Conservation (phyloP, 139 green algal species). For the Micromonas pusilla region DNA sequence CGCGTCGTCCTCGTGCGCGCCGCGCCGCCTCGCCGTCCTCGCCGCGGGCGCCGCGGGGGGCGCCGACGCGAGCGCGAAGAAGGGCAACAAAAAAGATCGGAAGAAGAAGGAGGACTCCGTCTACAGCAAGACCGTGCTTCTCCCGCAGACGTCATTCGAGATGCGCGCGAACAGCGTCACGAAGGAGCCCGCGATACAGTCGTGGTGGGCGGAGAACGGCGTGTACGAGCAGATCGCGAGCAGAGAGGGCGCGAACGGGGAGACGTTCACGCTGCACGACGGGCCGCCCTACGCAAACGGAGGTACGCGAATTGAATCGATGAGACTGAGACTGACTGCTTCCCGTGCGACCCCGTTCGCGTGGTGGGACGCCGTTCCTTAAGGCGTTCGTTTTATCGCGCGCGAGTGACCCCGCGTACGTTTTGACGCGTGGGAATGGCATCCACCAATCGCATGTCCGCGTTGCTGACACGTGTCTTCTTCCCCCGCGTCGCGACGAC, state of each 20-base stretch:
- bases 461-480: too few relatives aligned
- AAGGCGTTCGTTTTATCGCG: too few relatives aligned
- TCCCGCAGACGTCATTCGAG: constrained; percentile 88
- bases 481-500: too few relatives aligned
- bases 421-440: too few relatives aligned
- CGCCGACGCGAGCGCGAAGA: neutral
- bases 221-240: constrained; percentile 65
- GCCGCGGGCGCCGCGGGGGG: neutral
- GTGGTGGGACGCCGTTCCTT: too few relatives aligned
- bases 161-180: constrained; percentile 85
- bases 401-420: too few relatives aligned
- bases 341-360: too few relatives aligned
- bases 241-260: constrained; percentile 10
- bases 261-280: constrained; percentile 90
- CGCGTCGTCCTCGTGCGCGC: neutral
- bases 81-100: neutral
- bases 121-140: neutral
- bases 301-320: too few relatives aligned
- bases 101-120: constrained; percentile 11
- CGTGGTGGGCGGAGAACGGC: constrained; percentile 69
- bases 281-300: constrained; percentile 98
- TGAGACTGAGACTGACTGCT: too few relatives aligned
- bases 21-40: too few relatives aligned
- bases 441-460: too few relatives aligned
- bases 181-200: constrained; percentile 89